A percentile compares a stretch with the other conserved stretches of the same genome.
Conservation (phyloP, 306 rosid species). For the Pueraria montana region DNA sequence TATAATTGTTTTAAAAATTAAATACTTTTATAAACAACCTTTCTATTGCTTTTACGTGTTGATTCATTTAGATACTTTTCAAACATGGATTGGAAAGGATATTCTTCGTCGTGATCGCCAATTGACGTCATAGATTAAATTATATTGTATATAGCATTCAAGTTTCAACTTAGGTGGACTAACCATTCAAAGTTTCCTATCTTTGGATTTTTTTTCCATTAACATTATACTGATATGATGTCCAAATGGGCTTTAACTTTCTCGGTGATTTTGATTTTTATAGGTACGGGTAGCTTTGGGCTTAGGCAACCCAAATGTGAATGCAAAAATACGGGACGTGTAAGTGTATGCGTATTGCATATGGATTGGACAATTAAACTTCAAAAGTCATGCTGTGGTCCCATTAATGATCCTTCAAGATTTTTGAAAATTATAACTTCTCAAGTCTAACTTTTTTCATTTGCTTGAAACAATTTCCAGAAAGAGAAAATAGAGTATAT, state of each 20-base stretch:
- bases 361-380: neutral
- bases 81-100: neutral
- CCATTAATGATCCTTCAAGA: constrained; percentile 2
- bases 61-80: constrained; percentile 11
- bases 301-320: constrained; percentile 4
- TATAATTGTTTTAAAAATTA: neutral
- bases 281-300: no score
- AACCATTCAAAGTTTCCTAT: neutral
- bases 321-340: neutral
- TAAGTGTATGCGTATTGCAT: no score
- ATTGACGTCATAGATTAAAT: no score
- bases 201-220: neutral
- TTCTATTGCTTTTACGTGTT: neutral
- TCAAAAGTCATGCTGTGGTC: constrained; percentile 7
- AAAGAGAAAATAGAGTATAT: neutral
- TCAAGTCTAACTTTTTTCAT: neutral
- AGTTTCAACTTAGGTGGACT: neutral
- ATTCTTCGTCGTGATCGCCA: neutral
- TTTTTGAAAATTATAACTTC: neutral
- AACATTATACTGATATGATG: no score
- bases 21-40: neutral
- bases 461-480: neutral
- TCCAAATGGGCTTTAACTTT: no score
- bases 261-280: no score
- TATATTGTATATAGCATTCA: neutral